These are phyloP conservation scores for Lippia alba DNA, from an alignment of 305 asterid genomes.

Conservation along the genomic window DNA sequence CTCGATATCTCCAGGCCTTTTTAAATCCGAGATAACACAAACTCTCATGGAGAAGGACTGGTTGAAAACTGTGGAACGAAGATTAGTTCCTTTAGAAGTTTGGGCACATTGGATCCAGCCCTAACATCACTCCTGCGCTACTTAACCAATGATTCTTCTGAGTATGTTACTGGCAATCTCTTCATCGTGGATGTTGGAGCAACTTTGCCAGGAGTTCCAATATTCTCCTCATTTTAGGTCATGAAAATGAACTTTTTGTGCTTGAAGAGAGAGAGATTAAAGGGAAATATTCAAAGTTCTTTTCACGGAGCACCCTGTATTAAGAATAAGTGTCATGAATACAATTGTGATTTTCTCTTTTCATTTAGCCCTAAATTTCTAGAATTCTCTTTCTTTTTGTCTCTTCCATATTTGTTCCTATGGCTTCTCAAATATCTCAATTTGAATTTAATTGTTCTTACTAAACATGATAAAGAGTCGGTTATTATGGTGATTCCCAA, in stretches of 20 bases:
- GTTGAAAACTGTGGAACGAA: slow-evolving; percentile 45
- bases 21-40: slow-evolving; percentile 60
- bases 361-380: too few species aligned
- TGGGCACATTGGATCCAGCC: slow-evolving; percentile 52
- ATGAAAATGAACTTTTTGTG: too few species aligned
- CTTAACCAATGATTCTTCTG: slow-evolving; percentile 34
- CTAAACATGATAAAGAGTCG: too few species aligned
- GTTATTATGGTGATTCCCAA: too few species aligned
- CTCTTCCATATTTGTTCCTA: too few species aligned
- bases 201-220: slow-evolving; percentile 36
- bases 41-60: slow-evolving; percentile 45
- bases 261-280: too few species aligned
- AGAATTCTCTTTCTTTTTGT: too few species aligned
- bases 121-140: slow-evolving; percentile 35
- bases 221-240: slow-evolving; percentile 45
- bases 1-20: slow-evolving; percentile 53
- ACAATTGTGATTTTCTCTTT: too few species aligned
- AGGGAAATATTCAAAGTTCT: slow-evolving; percentile 14
- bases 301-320: too few species aligned
- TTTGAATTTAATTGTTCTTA: too few species aligned
- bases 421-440: too few species aligned
- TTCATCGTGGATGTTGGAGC: slow-evolving; percentile 38
- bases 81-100: slow-evolving; percentile 46
- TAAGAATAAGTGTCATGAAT: too few species aligned
- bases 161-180: slow-evolving; percentile 35